These are phyloP conservation scores for Gastrolobium bilobum DNA, from an alignment of 306 rosid genomes.

Conservation along the genomic window DNA sequence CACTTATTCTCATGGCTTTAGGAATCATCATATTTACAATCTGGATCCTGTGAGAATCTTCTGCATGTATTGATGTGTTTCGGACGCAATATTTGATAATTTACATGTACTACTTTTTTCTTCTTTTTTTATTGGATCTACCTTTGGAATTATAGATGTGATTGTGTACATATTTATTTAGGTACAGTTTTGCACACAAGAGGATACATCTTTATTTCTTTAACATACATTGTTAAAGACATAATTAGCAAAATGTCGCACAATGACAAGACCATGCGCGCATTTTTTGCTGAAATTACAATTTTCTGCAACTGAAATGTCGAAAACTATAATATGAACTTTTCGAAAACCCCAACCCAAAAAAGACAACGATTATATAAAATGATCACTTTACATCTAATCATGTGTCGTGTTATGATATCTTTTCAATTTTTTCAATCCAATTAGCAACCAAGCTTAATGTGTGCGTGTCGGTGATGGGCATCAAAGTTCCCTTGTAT, in stretches of 20 bases:
- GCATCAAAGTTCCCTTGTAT: constrained; percentile 27
- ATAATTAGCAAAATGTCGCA: constrained; percentile 11
- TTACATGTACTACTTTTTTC: not conserved
- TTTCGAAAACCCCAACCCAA: not conserved
- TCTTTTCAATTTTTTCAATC: constrained; percentile 22
- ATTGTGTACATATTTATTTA: not conserved
- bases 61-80: not conserved
- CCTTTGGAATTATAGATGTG: not conserved
- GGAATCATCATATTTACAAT: not conserved
- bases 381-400: constrained; percentile 35
- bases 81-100: not conserved
- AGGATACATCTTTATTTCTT: not conserved
- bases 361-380: constrained; percentile 9
- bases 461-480: constrained; percentile 51
- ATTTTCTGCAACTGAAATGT: constrained; percentile 17
- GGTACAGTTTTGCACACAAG: constrained; percentile 4
- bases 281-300: not conserved
- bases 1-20: not conserved
- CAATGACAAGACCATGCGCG: constrained; percentile 16
- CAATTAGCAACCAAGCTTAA: constrained; percentile 21
- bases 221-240: not conserved
- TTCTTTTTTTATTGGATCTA: not conserved
- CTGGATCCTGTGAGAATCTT: not conserved
- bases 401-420: constrained; percentile 35
- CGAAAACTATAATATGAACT: constrained; percentile 1